Evolutionary conservation across 768 basidiomycete species (phyloP).

Genomic region (Pisolithus albus): DNA sequence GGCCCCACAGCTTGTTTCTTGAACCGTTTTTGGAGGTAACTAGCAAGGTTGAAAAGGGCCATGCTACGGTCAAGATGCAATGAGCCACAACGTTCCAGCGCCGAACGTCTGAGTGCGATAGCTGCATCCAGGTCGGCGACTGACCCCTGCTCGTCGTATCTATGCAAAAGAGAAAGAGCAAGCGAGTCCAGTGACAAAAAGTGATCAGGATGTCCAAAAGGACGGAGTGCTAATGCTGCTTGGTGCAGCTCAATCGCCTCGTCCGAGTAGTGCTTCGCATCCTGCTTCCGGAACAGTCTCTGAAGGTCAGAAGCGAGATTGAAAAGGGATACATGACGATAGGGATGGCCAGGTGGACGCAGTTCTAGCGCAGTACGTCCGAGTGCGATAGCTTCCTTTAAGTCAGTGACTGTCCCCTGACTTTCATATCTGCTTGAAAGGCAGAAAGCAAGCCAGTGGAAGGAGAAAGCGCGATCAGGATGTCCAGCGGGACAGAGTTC

Average conservation of each 20-base stretch:
- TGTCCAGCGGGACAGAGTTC: background rate
- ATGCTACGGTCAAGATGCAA: slow-evolving; percentile 1
- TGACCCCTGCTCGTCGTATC: background rate
- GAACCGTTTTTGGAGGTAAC: slow-evolving; percentile 8
- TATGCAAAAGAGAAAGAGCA: background rate
- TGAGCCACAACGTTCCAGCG: slow-evolving; percentile 1
- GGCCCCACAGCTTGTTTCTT: background rate
- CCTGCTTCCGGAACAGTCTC: background rate
- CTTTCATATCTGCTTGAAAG: background rate
- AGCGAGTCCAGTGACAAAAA: background rate
- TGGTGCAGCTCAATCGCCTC: background rate
- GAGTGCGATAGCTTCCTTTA: background rate
- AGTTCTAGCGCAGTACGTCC: background rate
- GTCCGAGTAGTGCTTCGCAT: background rate
- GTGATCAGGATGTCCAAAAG: background rate
- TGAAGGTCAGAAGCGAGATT: slow-evolving; percentile 33
- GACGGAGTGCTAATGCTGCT: background rate
- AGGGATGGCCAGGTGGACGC: slow-evolving; percentile 19
- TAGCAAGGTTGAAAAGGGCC: slow-evolving; percentile 10
- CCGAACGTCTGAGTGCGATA: slow-evolving; percentile 4
- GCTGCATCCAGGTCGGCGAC: slow-evolving; percentile 8
- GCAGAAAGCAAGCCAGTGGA: background rate
- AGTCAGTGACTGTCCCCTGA: background rate
- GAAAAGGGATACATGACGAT: slow-evolving; percentile 53
- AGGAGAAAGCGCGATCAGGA: background rate